These are phyloP conservation scores for Neonectria ditissima DNA, from an alignment of 2,329 filamentous ascomycete genomes.

Conservation along the genomic window DNA sequence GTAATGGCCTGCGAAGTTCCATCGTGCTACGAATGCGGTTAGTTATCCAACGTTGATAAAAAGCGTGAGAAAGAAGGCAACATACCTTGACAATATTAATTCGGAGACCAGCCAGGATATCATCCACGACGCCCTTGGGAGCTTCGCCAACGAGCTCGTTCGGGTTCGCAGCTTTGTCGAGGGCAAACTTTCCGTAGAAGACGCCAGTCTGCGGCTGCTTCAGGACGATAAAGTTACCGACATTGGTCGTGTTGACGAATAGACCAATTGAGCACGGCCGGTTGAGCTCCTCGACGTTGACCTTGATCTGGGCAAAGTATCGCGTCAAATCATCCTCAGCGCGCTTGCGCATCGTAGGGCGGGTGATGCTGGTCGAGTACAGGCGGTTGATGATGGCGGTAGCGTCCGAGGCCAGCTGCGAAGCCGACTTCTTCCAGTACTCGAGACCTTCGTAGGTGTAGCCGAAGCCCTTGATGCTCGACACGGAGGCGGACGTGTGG, in stretches of 20 bases:
- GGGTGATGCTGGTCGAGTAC: conserved; percentile 40
- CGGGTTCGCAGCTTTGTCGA: conserved; percentile 73
- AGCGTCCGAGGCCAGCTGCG: conserved; percentile 47
- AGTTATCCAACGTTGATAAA: neutral
- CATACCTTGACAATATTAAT: conserved; percentile 51
- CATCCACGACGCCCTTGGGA: conserved; percentile 37
- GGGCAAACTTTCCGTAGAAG: conserved; percentile 51
- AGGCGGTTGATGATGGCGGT: conserved; percentile 51
- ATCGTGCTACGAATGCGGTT: conserved; percentile 43
- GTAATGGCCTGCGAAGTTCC: conserved; percentile 42
- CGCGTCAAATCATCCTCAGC: conserved; percentile 41
- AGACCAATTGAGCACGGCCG: conserved; percentile 52
- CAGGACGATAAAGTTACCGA: conserved; percentile 53
- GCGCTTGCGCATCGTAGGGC: conserved; percentile 22
- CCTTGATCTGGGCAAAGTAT: conserved; percentile 50
- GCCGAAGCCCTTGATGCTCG: conserved; percentile 50
- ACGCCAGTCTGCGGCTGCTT: conserved; percentile 49
- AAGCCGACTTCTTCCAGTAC: conserved; percentile 48
- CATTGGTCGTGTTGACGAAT: conserved; percentile 48
- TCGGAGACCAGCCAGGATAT: conserved; percentile 44
- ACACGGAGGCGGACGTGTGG: conserved; percentile 56
- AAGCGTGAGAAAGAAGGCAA: neutral
- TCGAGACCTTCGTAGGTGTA: conserved; percentile 56
- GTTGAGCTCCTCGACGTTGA: conserved; percentile 51
- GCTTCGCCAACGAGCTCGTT: conserved; percentile 58